Evolutionary conservation across 2,329 filamentous ascomycete species (phyloP).

Genomic region (Phialemoniopsis sp.): DNA sequence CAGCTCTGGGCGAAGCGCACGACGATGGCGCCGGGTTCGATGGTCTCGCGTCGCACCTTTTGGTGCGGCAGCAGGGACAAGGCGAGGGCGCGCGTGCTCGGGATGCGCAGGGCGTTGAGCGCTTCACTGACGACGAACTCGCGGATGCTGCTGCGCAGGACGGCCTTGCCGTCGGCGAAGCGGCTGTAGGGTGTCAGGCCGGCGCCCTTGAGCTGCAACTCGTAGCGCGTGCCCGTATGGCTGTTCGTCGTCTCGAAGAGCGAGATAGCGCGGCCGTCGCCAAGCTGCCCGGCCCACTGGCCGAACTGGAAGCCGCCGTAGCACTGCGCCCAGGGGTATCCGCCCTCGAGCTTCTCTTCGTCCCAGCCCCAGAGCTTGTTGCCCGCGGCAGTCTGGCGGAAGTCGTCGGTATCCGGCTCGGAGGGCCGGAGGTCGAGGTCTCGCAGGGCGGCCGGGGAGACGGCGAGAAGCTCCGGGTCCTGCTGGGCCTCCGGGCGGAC

Average conservation of each 20-base stretch:
- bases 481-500: slow-evolving; percentile 74
- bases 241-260: slow-evolving; percentile 86
- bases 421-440: slow-evolving; percentile 73
- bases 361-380: slow-evolving; percentile 81
- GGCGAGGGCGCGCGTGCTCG: slow-evolving; percentile 80
- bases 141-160: slow-evolving; percentile 85
- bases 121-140: slow-evolving; percentile 93
- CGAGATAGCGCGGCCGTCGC: slow-evolving; percentile 90
- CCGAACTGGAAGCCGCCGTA: slow-evolving; percentile 84
- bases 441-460: slow-evolving; percentile 72
- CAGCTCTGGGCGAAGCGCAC: slow-evolving; percentile 86
- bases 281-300: slow-evolving; percentile 91
- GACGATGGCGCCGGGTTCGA: slow-evolving; percentile 91
- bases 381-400: slow-evolving; percentile 73
- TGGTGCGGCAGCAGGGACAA: slow-evolving; percentile 71
- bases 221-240: slow-evolving; percentile 67
- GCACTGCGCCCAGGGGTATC: slow-evolving; percentile 98
- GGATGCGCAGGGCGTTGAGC: slow-evolving; percentile 79
- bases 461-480: slow-evolving; percentile 73
- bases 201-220: slow-evolving; percentile 91
- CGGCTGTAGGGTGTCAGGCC: slow-evolving; percentile 91
- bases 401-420: slow-evolving; percentile 69
- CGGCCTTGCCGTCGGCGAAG: slow-evolving; percentile 93
- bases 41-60: slow-evolving; percentile 70
- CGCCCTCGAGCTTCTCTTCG: slow-evolving; percentile 57